Percentiles rank a stretch among this genome's conserved stretches.
These are phyloP conservation scores for Hypoxylon sp. DNA, from an alignment of 2,329 filamentous ascomycete genomes.

Conservation along the genomic window DNA sequence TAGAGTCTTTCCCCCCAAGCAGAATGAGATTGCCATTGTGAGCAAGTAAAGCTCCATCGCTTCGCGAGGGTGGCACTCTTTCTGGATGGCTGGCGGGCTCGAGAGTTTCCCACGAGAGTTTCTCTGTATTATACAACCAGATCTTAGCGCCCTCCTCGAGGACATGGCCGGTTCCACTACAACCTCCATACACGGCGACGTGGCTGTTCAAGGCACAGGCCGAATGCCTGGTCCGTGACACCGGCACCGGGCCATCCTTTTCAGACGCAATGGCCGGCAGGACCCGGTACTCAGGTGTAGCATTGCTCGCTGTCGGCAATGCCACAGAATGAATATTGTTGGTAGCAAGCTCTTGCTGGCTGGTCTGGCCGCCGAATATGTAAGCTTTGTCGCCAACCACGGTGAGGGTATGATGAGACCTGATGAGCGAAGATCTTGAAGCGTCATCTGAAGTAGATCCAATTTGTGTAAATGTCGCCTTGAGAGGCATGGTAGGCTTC, in stretches of 20 bases:
- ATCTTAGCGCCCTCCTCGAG: conserved; percentile 55
- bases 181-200: conserved; percentile 58
- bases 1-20: conserved; percentile 60
- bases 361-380: conserved; percentile 67
- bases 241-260: conserved; percentile 52
- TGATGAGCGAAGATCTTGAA: conserved; percentile 58
- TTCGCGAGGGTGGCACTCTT: conserved; percentile 52
- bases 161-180: conserved; percentile 50
- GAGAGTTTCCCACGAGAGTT: conserved; percentile 55
- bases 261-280: conserved; percentile 54
- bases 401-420: conserved; percentile 67
- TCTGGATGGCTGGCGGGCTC: conserved; percentile 53
- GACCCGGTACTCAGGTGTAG: conserved; percentile 55
- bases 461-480: conserved; percentile 65
- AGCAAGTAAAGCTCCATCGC: conserved; percentile 56
- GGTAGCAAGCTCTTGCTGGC: conserved; percentile 59
- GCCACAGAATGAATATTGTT: conserved; percentile 68
- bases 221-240: conserved; percentile 55
- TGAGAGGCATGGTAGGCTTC: conserved; percentile 67
- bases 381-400: conserved; percentile 68
- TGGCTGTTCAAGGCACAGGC: conserved; percentile 55
- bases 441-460: conserved; percentile 54
- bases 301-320: conserved; percentile 60
- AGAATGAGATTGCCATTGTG: conserved; percentile 65
- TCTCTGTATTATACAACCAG: conserved; percentile 59